A percentile compares a stretch with the other conserved stretches of the same genome.
These are phyloP conservation scores for Endoconidiophora polonica DNA, from an alignment of 2,329 filamentous ascomycete species.

Conservation along the genomic window DNA sequence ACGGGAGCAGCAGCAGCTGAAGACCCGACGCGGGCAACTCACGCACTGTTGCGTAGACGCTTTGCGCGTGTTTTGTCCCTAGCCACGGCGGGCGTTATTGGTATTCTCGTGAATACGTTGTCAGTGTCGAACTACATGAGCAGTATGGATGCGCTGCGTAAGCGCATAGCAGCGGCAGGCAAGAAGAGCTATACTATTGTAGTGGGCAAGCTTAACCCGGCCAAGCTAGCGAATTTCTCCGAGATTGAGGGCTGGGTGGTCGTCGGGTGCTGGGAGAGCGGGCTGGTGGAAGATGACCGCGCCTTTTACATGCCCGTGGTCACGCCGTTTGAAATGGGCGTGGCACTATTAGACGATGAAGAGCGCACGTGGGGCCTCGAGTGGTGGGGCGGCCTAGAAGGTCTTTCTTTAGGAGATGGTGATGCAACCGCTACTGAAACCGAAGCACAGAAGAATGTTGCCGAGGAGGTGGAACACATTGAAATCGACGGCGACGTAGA, in stretches of 20 bases:
- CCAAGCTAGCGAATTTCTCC: conserved; percentile 90
- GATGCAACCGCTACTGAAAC: conserved; percentile 12
- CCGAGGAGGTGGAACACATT: conserved; percentile 15
- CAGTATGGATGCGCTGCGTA: conserved; percentile 58
- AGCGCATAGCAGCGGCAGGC: conserved; percentile 57
- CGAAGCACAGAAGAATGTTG: conserved; percentile 14
- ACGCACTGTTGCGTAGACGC: conserved; percentile 54
- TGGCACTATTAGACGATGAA: conserved; percentile 59
- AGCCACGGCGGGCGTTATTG: conserved; percentile 67
- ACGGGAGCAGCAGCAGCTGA: conserved; percentile 32
- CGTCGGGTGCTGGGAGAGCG: conserved; percentile 95
- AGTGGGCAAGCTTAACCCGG: conserved; percentile 88
- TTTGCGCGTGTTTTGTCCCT: conserved; percentile 76
- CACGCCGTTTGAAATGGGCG: conserved; percentile 81
- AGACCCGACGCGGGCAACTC: conserved; percentile 27
- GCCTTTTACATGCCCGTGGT: conserved; percentile 80
- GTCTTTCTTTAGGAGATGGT: conserved; percentile 31
- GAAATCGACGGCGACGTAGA: conserved; percentile 29
- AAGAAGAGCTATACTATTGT: conserved; percentile 97
- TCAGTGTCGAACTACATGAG: conserved; percentile 79
- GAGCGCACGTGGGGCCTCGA: conserved; percentile 70
- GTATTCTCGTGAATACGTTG: conserved; percentile 90
- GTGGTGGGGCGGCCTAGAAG: conserved; percentile 79
- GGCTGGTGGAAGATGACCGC: conserved; percentile 64
- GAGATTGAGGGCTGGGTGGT: conserved; percentile 96